phyloP scores from a whole-genome alignment of 1,284 basidiomycete genomes.

The Chalciporus piperatoides region DNA sequence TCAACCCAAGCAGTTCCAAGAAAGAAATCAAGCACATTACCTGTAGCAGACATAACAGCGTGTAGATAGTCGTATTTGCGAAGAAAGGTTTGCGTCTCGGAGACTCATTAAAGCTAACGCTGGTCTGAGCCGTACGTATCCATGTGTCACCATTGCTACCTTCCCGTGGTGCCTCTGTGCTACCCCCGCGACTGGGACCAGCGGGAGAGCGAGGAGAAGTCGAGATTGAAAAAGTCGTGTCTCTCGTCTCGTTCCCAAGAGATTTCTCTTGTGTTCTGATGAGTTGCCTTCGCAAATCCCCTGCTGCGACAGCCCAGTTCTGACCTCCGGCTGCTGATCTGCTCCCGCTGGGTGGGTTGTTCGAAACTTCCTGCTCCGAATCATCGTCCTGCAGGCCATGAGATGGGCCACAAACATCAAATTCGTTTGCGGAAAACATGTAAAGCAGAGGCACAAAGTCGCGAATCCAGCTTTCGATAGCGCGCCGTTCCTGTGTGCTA shows the following conservation, averaged over 20 bases:
- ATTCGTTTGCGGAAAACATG: conserved; percentile 72
- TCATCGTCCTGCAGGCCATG: conserved; percentile 53
- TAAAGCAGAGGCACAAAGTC: conserved; percentile 83
- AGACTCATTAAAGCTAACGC: conserved; percentile 26
- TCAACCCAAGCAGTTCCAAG: conserved; percentile 3
- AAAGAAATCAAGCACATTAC: conserved; percentile 42
- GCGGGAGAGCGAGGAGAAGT: conserved; percentile 35
- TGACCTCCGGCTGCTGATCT: conserved; percentile 42
- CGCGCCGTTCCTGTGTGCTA: conserved; percentile 73
- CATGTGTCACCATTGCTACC: conserved; percentile 48
- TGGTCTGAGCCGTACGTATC: conserved; percentile 48
- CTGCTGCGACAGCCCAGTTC: conserved; percentile 52
- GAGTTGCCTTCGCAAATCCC: conserved; percentile 75
- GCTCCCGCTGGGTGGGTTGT: conserved; percentile 44
- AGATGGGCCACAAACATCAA: conserved; percentile 68
- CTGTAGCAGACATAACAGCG: conserved; percentile 83
- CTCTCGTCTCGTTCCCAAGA: conserved; percentile 21
- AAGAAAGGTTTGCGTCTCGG: conserved; percentile 66
- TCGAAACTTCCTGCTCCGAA: conserved; percentile 39
- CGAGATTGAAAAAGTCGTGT: conserved; percentile 1
- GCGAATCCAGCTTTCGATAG: conserved; percentile 83
- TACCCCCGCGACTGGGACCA: conserved; percentile 32
- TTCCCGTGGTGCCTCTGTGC: conserved; percentile 25
- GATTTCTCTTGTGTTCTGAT: conserved; percentile 65
- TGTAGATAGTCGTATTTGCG: conserved; percentile 91